Conservation (phyloP, 2,329 filamentous ascomycete species). For the Xylariomycetidae sp. region DNA sequence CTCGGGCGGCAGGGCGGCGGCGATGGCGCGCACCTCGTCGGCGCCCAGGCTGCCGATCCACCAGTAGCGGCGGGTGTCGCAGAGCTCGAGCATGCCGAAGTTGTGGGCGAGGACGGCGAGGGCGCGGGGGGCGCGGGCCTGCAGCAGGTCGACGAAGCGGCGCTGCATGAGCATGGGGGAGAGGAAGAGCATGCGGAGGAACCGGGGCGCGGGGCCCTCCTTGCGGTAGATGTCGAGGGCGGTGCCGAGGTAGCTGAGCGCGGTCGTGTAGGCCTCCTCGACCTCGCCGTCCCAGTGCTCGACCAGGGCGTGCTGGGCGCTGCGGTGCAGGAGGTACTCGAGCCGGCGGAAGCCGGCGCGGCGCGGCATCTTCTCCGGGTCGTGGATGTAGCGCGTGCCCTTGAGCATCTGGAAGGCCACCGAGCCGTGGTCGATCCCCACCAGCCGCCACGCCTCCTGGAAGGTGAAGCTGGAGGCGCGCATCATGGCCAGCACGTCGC, state of each 20-base stretch:
- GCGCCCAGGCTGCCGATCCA: conserved; percentile 26
- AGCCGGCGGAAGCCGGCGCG: conserved; percentile 4
- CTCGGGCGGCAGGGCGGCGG: conserved; percentile 6
- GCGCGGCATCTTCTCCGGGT: conserved; percentile 2
- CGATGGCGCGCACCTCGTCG: conserved; percentile 22
- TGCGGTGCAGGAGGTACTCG: conserved; percentile 8
- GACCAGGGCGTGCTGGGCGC: not conserved
- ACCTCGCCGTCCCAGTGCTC: conserved; percentile 13
- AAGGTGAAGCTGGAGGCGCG: conserved; percentile 10
- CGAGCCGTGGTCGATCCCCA: conserved; percentile 10
- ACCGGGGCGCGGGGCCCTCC: conserved; percentile 3
- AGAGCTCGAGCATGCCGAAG: conserved; percentile 40
- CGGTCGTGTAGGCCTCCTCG: conserved; percentile 7
- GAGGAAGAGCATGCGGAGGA: conserved; percentile 8
- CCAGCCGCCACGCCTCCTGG: conserved; percentile 6
- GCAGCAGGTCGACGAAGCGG: conserved; percentile 10
- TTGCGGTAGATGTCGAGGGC: conserved; percentile 6
- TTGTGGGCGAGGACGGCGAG: conserved; percentile 44
- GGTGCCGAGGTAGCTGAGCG: conserved; percentile 7
- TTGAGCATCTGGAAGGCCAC: conserved; percentile 9
- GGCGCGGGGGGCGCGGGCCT: conserved; percentile 16
- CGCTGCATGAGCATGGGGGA: conserved; percentile 12
- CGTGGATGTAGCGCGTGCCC: conserved; percentile 5
- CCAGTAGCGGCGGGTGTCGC: conserved; percentile 33
- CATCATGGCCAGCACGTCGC: conserved; percentile 9